Base-by-base conservation (phyloP, 2,329 filamentous ascomycete genomes). In the Stagonosporopsis cucurbitacearum region DNA sequence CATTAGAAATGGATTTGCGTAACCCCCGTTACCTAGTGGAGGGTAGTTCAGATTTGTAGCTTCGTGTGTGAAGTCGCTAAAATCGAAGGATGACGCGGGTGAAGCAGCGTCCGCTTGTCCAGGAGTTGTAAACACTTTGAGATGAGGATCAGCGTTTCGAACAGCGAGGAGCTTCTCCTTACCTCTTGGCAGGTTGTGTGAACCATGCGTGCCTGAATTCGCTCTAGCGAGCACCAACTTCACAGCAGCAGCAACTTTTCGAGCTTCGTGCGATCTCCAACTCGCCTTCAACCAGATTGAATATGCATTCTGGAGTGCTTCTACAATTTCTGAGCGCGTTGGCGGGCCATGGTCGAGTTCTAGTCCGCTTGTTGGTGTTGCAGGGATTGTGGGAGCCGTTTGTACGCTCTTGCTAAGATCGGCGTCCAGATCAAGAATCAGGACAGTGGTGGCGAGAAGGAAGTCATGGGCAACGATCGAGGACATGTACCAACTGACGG, bases 381-480 rank as follows among this genome's bases (percentile, higher is more conserved):
- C 33, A 6, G 41, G 20, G n/a, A 33, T 20, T 3, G 40, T 30
- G 4, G 41, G 20, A 17, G 39, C 20, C 13, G 20, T 30, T 28
- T 58, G 59, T 13, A 67, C 45, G 6, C 68, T 65, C 9, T 55
- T 50, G 1, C 53, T 41, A 19, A 71, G 35, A 6, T 72, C 70
- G 19, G 66, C 67, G 41, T 74, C 71, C 17, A 79, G 67, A 50
- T 81, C 79, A 3, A 81, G 68, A 33, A 79, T 78, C 4, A 82
- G 63, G 19, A 82, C 73, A 54, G 80, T 81, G 39, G 78, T 78
- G 1, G 80, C 81, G 2, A 81, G 71, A 7, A 82, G 67, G 42
- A 82, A 81, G 56, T 81, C 79, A 51, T 80, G 77, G 2, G 73
- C 74, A 45, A 78, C 71, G 3, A 81, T 59, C 3, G 78, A 78